phyloP scores from a whole-genome alignment of 1,139 yeast genomes.

The Chernovozyma sophiae-reginae region DNA sequence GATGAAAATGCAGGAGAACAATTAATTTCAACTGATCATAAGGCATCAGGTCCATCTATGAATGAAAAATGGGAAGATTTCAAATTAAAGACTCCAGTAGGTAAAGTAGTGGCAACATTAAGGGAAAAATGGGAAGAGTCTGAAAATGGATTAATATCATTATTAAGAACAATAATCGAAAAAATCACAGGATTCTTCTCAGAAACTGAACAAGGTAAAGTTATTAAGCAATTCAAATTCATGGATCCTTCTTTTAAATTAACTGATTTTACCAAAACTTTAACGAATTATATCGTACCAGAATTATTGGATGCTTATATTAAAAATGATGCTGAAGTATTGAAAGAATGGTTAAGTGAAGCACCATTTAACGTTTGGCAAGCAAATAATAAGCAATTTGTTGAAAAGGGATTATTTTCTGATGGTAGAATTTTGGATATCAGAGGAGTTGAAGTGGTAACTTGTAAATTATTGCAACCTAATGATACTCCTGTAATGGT shows the following conservation, averaged over 20 bases:
- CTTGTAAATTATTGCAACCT: slow-evolving; percentile 86
- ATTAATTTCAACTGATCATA: slow-evolving; percentile 77
- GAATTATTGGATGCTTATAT: slow-evolving; percentile 95
- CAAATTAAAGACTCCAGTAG: slow-evolving; percentile 65
- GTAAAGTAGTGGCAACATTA: slow-evolving; percentile 58
- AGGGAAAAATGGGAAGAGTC: slow-evolving; percentile 87
- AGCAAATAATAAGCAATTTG: slow-evolving; percentile 88
- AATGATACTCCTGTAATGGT: slow-evolving; percentile 91
- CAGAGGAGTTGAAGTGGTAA: slow-evolving; percentile 90
- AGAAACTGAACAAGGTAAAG: slow-evolving; percentile 95
- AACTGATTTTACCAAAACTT: slow-evolving; percentile 75
- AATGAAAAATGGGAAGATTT: slow-evolving; percentile 67
- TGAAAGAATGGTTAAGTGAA: slow-evolving; percentile 91
- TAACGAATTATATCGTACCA: slow-evolving; percentile 91
- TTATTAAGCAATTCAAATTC: slow-evolving; percentile 74
- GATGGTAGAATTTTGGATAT: slow-evolving; percentile 92
- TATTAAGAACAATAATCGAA: slow-evolving; percentile 74
- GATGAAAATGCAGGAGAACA: slow-evolving; percentile 86
- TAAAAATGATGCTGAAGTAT: slow-evolving; percentile 78
- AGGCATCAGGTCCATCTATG: slow-evolving; percentile 66
- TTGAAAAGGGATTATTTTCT: slow-evolving; percentile 87
- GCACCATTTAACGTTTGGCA: slow-evolving; percentile 95
- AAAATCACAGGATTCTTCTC: slow-evolving; percentile 86
- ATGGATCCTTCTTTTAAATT: slow-evolving; percentile 87
- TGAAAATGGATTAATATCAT: slow-evolving; percentile 85